Percentiles rank a stretch among this genome's conserved stretches.
Conservation (phyloP, 2,329 filamentous ascomycete species). For the Clarireedia paspali region DNA sequence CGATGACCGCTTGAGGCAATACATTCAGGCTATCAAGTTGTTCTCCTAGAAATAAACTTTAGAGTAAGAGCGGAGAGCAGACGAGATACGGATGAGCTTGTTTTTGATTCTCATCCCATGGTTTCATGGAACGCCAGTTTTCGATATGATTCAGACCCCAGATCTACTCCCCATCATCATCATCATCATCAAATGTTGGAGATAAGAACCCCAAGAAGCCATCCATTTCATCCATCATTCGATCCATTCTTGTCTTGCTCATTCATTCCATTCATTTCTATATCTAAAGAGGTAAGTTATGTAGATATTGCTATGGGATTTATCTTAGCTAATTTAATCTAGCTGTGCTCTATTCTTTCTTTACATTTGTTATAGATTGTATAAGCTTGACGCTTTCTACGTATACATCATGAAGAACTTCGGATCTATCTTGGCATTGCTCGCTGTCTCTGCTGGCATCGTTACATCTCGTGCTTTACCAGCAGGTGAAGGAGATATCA, state of each 20-base stretch:
- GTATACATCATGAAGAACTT: conserved; percentile 35
- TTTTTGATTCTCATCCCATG: conserved; percentile 12
- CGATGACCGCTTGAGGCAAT: background rate
- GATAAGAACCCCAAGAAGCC: conserved; percentile 1
- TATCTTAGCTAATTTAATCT: conserved; percentile 13
- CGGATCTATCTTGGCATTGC: conserved; percentile 31
- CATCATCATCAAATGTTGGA: background rate
- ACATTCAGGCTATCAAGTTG: background rate
- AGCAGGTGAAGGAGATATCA: conserved; percentile 6
- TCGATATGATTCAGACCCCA: background rate
- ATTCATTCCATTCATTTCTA: conserved; percentile 9
- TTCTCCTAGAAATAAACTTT: background rate
- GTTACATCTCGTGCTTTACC: conserved; percentile 28
- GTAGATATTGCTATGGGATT: background rate
- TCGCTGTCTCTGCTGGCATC: conserved; percentile 31
- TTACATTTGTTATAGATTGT: conserved; percentile 17
- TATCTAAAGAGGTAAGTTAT: conserved; percentile 19
- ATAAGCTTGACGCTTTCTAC: conserved; percentile 20
- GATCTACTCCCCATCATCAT: background rate
- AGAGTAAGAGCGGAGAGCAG: conserved; percentile 19
- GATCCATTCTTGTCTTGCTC: conserved; percentile 14
- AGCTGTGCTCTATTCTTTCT: conserved; percentile 26
- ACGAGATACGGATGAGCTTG: conserved; percentile 19
- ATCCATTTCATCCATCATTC: conserved; percentile 9
- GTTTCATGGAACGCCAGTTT: background rate